phyloP scores from a whole-genome alignment of 192 early-diverging fungal genomes.

The Podila epicladia region DNA sequence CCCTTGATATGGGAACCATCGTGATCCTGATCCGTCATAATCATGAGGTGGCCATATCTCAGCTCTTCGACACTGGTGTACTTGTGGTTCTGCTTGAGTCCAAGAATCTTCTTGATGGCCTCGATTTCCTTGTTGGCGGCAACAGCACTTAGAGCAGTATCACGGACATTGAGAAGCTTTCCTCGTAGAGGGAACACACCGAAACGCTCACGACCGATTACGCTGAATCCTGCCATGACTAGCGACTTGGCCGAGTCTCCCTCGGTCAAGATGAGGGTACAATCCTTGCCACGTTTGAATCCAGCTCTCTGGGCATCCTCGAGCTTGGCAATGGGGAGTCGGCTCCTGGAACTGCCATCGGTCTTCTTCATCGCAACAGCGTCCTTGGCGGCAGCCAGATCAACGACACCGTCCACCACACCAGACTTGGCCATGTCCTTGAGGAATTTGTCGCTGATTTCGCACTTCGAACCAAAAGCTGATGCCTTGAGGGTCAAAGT shows the following conservation, averaged over 20 bases:
- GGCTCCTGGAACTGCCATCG: constrained; percentile 74
- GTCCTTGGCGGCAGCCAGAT: constrained; percentile 75
- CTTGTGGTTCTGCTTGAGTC: constrained; percentile 85
- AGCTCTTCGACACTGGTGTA: constrained; percentile 80
- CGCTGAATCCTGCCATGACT: constrained; percentile 85
- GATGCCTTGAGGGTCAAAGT: constrained; percentile 83
- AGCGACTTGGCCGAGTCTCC: constrained; percentile 96
- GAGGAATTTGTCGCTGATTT: constrained; percentile 80
- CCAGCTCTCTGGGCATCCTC: constrained; percentile 97
- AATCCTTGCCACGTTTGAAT: constrained; percentile 70
- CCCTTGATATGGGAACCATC: constrained; percentile 98
- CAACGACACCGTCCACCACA: constrained; percentile 83
- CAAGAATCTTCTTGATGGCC: constrained; percentile 92
- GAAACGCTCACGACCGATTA: constrained; percentile 89
- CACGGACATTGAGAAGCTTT: constrained; percentile 97
- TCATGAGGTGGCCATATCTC: constrained; percentile 96
- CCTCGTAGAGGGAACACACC: constrained; percentile 97
- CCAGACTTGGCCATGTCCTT: constrained; percentile 86
- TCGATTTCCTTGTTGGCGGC: constrained; percentile 87
- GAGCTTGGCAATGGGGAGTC: constrained; percentile 87
- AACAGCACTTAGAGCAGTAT: constrained; percentile 76
- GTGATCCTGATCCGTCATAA: constrained; percentile 99
- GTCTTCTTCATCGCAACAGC: constrained; percentile 87
- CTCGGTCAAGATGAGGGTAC: constrained; percentile 97
- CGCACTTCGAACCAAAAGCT: constrained; percentile 85